phyloP scores from a whole-genome alignment of 257 asterid genomes.

The Penstemon barbatus region DNA sequence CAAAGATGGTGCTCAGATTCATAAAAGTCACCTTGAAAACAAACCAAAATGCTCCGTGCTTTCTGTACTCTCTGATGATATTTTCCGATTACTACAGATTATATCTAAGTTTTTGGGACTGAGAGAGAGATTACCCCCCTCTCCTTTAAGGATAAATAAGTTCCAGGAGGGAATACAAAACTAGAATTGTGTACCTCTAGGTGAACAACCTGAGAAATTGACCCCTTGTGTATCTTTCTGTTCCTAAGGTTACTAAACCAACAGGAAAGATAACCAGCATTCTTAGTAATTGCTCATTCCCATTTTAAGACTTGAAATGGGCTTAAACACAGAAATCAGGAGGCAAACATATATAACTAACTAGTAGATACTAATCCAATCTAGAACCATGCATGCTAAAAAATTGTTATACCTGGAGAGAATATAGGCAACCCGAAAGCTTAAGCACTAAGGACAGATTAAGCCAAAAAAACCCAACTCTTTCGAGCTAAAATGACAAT shows the following conservation, averaged over 20 bases:
- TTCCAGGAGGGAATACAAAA: background rate
- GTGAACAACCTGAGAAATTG: background rate
- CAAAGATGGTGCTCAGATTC: background rate
- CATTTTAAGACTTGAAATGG: too few relatives aligned
- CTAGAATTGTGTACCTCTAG: background rate
- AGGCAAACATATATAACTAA: background rate
- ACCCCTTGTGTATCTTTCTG: too few relatives aligned
- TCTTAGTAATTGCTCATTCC: too few relatives aligned
- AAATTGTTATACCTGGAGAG: background rate
- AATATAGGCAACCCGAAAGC: background rate
- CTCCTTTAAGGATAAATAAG: background rate
- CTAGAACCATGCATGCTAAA: background rate
- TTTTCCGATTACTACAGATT: background rate
- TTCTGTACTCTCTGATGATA: background rate
- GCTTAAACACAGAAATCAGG: background rate
- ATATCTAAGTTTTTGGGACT: background rate
- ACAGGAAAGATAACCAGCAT: too few relatives aligned
- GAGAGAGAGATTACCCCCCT: background rate
- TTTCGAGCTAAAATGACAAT: background rate
- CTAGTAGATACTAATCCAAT: background rate
- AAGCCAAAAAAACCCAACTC: slow-evolving; percentile 11
- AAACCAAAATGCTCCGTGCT: slow-evolving; percentile 1
- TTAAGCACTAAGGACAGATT: background rate
- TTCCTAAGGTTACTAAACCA: too few relatives aligned
- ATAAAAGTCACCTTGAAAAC: background rate